Percentiles rank a stretch among this genome's conserved stretches.
These are phyloP conservation scores for Malbranchea cinnamomea DNA, from an alignment of 2,329 filamentous ascomycete genomes.

Conservation along the genomic window DNA sequence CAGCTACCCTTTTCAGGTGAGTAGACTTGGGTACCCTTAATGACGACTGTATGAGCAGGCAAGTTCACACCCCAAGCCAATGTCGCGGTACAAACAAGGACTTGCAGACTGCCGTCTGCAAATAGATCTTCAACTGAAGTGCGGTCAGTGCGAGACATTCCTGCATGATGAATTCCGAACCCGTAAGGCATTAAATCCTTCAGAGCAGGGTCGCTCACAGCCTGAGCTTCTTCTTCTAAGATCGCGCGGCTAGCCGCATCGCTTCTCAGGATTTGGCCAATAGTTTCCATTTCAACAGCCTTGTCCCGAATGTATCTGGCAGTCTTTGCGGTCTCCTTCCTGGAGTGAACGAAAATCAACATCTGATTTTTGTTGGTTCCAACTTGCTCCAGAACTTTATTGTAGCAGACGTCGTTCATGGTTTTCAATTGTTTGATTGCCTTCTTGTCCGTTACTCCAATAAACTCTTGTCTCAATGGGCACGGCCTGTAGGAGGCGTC, in stretches of 20 bases:
- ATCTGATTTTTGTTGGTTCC: conserved; percentile 90
- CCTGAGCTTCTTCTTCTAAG: conserved; percentile 66
- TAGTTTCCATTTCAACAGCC: conserved; percentile 90
- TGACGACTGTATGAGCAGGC: conserved; percentile 94
- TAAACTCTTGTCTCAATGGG: conserved; percentile 89
- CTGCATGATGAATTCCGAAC: conserved; percentile 95
- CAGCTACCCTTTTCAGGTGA: conserved; percentile 97
- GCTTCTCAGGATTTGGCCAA: conserved; percentile 83
- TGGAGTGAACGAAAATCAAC: conserved; percentile 96
- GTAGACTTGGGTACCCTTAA: conserved; percentile 96
- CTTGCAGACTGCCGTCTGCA: conserved; percentile 76
- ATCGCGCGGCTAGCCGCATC: conserved; percentile 87
- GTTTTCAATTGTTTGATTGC: conserved; percentile 97
- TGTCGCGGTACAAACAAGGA: conserved; percentile 94
- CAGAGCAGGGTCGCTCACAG: conserved; percentile 70
- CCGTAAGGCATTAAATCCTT: conserved; percentile 93
- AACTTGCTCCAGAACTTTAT: conserved; percentile 91
- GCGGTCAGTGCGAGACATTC: conserved; percentile 90
- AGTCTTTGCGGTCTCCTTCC: conserved; percentile 96
- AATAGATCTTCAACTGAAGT: conserved; percentile 93
- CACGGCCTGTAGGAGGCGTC: conserved; percentile 89
- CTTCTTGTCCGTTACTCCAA: conserved; percentile 94
- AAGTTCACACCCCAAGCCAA: conserved; percentile 98
- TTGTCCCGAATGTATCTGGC: conserved; percentile 93
- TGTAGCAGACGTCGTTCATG: conserved; percentile 99